A percentile compares a stretch with the other conserved stretches of the same genome.
phyloP scores from a whole-genome alignment of 768 basidiomycete genomes.

The Trametes villosa region DNA sequence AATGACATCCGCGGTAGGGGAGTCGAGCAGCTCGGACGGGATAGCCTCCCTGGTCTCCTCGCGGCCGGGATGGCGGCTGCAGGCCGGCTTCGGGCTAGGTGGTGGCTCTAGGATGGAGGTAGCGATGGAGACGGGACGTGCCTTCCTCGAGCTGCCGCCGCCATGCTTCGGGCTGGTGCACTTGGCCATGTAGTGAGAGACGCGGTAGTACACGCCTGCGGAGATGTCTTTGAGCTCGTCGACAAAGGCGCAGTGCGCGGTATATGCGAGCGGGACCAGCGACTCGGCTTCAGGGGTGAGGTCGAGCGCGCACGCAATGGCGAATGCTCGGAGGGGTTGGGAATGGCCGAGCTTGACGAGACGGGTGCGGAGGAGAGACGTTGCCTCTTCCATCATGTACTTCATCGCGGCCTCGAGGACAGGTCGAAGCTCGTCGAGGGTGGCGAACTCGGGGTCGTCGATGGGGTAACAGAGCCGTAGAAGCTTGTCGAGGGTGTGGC shows the following conservation, averaged over 20 bases:
- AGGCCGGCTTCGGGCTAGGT: not conserved
- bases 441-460: slow-evolving; percentile 17
- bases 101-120: slow-evolving; percentile 12
- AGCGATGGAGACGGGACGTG: slow-evolving; percentile 4
- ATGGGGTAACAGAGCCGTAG: slow-evolving; percentile 27
- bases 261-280: slow-evolving; percentile 15
- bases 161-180: slow-evolving; percentile 6
- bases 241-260: slow-evolving; percentile 10
- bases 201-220: slow-evolving; percentile 21
- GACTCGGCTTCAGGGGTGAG: slow-evolving; percentile 14
- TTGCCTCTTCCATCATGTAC: slow-evolving; percentile 27
- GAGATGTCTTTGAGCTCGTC: slow-evolving; percentile 17
- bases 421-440: slow-evolving; percentile 21
- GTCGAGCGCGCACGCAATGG: slow-evolving; percentile 17
- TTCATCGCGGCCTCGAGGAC: slow-evolving; percentile 29
- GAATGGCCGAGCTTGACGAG: slow-evolving; percentile 21
- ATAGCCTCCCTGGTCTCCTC: not conserved
- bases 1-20: slow-evolving; percentile 13
- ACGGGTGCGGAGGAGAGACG: slow-evolving; percentile 14
- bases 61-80: not conserved
- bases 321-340: slow-evolving; percentile 20
- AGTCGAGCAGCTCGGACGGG: slow-evolving; percentile 11
- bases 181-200: slow-evolving; percentile 17
- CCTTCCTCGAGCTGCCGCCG: slow-evolving; percentile 1
- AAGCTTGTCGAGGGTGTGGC: slow-evolving; percentile 19